phyloP scores from a whole-genome alignment of 495 filamentous ascomycete genomes.

The Lophiostoma macrostomum region DNA sequence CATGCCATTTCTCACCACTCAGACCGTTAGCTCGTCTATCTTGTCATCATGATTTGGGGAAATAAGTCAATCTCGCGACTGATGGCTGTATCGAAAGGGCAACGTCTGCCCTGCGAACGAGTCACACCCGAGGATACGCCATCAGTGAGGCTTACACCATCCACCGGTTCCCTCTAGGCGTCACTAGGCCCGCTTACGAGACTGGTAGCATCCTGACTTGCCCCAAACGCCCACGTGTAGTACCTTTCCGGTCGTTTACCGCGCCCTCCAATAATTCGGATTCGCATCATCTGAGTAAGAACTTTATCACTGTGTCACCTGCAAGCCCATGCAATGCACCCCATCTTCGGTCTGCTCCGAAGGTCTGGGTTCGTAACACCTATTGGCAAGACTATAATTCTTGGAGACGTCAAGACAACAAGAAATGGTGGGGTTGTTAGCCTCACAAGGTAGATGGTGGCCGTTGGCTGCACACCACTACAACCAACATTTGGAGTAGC shows the following conservation, averaged over 20 bases:
- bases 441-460: too few relatives aligned
- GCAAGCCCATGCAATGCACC: constrained; percentile 1
- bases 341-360: constrained; percentile 24
- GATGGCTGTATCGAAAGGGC: too few relatives aligned
- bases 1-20: constrained; percentile 5
- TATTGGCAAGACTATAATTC: too few relatives aligned
- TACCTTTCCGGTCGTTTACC: constrained; percentile 12
- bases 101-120: too few relatives aligned
- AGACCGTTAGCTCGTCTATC: not conserved
- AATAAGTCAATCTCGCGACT: not conserved
- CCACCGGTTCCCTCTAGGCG: not conserved
- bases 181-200: constrained; percentile 21
- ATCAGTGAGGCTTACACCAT: constrained; percentile 11
- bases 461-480: too few relatives aligned
- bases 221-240: not conserved
- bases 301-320: constrained; percentile 30
- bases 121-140: constrained; percentile 1
- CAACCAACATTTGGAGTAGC: too few relatives aligned
- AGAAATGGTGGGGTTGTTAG: too few relatives aligned
- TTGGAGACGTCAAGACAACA: too few relatives aligned
- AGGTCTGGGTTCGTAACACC: not conserved
- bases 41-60: not conserved
- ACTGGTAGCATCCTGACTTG: not conserved
- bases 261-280: constrained; percentile 16
- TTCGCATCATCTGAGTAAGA: constrained; percentile 15